phyloP scores from a whole-genome alignment of 2,329 filamentous ascomycete species.

The Trichoderma sp. region DNA sequence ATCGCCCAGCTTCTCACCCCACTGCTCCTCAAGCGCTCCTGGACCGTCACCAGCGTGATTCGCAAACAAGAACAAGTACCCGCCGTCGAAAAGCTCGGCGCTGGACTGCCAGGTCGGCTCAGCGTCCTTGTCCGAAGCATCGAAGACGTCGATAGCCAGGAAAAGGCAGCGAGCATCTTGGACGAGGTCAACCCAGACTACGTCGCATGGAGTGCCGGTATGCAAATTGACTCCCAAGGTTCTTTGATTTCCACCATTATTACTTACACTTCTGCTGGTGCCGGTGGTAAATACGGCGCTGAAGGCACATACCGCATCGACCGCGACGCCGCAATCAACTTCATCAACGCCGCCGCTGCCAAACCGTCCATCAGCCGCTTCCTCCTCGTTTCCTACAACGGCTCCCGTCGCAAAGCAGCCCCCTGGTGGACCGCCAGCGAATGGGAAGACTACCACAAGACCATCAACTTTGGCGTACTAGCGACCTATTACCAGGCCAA shows the following conservation, averaged over 20 bases:
- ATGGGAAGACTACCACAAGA: conserved; percentile 50
- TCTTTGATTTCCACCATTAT: neutral
- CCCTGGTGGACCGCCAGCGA: conserved; percentile 57
- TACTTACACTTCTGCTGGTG: conserved; percentile 37
- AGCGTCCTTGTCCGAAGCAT: conserved; percentile 70
- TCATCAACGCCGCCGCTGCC: conserved; percentile 60
- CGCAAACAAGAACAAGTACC: conserved; percentile 68
- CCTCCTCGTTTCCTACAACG: conserved; percentile 64
- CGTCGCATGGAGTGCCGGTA: conserved; percentile 69
- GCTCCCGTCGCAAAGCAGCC: conserved; percentile 52
- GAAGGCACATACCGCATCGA: conserved; percentile 60
- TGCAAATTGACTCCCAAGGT: conserved; percentile 23
- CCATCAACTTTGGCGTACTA: conserved; percentile 43
- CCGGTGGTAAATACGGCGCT: conserved; percentile 60
- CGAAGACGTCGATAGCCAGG: conserved; percentile 66
- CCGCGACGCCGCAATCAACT: conserved; percentile 63
- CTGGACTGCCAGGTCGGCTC: conserved; percentile 62
- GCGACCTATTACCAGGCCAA: conserved; percentile 62
- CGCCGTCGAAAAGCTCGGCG: conserved; percentile 62
- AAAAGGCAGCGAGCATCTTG: conserved; percentile 63
- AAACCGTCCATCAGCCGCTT: conserved; percentile 60
- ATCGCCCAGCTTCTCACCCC: conserved; percentile 74
- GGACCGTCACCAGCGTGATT: conserved; percentile 78
- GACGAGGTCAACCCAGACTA: conserved; percentile 63
- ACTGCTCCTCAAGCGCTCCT: conserved; percentile 70